Evolutionary conservation across 495 filamentous ascomycete genomes (phyloP), one percentile per base, ranked within the genome.

Genomic region (Neurospora sp.): DNA sequence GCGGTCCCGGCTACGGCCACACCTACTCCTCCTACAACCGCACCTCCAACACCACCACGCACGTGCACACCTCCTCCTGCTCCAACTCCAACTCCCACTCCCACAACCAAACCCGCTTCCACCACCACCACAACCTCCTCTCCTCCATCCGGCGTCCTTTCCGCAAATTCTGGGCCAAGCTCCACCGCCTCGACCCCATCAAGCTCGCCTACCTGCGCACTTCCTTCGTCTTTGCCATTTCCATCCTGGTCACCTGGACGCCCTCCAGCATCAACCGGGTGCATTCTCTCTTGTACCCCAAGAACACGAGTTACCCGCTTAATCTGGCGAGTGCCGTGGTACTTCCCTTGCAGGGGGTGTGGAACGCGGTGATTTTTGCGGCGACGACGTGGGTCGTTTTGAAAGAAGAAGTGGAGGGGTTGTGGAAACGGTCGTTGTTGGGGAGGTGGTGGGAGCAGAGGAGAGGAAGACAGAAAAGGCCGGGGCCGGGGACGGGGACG

Each of bases 281-380:
- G 22, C 92, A 94, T 78, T 85, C 86, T n/a, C 81, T 95, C 10
- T 81, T 85, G 4, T 80, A 89, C 75, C 90, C 91, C 0, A 76
- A 84, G 12, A 72, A 83, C 3, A 83, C 87, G 40, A 87, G 83
- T 73, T 97, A 91, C 77, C 84, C 81, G 5, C 85, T 96, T 22
- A 92, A 93, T 76, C 87, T 93, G 42, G 85, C 87, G 3, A 89
- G 90, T 14, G 88, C 90, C 2, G 83, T 94, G 40, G 92, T 96
- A 0, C 83, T 96, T n/a, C 93, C 93, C 0, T 80, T 94, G 0
- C 93, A 96, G 78, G 93, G 93, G 12, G 89, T 95, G 71, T 94
- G 92, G 91, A 97, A 96, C 76, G 88, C 89, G 31, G 80, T 94
- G 27, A 93, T 96, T 66, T 96, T 94, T 79, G 84, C 90, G 59